Evolutionary conservation across 2,329 filamentous ascomycete species (phyloP), one percentile per base, ranked within the genome.

Genomic region (Trichoderma citrinoviride): DNA sequence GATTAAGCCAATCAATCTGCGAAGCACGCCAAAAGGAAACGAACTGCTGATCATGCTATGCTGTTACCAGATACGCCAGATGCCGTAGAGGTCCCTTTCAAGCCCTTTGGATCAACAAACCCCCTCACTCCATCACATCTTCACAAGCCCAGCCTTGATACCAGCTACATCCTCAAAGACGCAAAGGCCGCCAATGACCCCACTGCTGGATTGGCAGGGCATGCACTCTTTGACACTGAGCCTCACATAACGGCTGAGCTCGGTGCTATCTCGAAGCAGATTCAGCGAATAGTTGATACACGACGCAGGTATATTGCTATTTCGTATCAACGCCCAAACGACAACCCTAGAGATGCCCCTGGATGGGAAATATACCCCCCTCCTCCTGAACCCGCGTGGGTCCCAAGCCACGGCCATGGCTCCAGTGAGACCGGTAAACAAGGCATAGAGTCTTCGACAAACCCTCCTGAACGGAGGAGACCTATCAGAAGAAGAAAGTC

Each of bases 381-480:
- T 15, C 93, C 93, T 5, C 95, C 94, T 6, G 91, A 96, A 72
- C 95, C 95, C 17, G 91, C 92, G 2, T 98, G 95, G 94, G 75
- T 58, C 72, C 76, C 66, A 71, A 76, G 63, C 71, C 73, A 61
- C 3, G 67, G 66, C 7, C 68, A 64, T 21, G 61, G 60, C 60
- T 25, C 60, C 49, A 67, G 57, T 25, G 27, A 64, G 19, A 33
- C 14, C 3, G 41, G 43, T n/a, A 65, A 23, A 43, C 57, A 61
- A 27, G 57, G 41, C 5, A 29, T 15, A 15, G 44, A 37, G 25
- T 43, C 53, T 33, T 37, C 66, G 47, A 49, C 55, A 7, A 56
- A 67, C 62, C 77, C 71, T 33, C 72, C 66, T 50, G 76, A 73
- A 19, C 74, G 77, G 3, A 85, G 82, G 66, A 75, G 79, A 54